These are phyloP conservation scores for Sophora flavescens DNA, from an alignment of 306 rosid genomes.

Conservation along the genomic window DNA sequence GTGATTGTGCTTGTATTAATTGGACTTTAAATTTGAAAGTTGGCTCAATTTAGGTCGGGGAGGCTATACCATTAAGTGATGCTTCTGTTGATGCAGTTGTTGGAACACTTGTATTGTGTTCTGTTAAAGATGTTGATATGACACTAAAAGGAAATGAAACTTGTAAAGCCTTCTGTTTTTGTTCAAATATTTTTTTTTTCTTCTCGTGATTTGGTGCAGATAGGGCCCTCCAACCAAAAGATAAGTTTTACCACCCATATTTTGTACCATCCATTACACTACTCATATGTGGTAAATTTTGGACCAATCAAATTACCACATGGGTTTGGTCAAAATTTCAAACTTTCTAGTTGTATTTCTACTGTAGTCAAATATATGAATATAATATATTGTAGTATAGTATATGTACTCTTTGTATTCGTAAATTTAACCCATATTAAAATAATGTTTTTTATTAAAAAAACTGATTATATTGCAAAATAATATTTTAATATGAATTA, in stretches of 20 bases:
- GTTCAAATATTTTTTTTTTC: constrained; percentile 16
- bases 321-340: too few species aligned
- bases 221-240: background rate
- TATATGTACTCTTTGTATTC: too few species aligned
- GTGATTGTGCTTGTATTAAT: background rate
- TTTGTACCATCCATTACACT: too few species aligned
- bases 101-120: constrained; percentile 93
- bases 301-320: too few species aligned
- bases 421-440: too few species aligned
- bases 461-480: too few species aligned
- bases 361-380: too few species aligned
- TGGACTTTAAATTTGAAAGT: constrained; percentile 40
- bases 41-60: constrained; percentile 71
- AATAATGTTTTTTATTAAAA: too few species aligned
- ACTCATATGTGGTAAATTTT: too few species aligned
- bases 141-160: constrained; percentile 68
- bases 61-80: constrained; percentile 81
- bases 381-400: too few species aligned
- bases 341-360: too few species aligned
- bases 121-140: constrained; percentile 79
- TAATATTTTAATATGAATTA: too few species aligned
- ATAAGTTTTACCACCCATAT: constrained; percentile 24
- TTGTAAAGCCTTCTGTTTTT: constrained; percentile 13
- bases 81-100: constrained; percentile 96
- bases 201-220: constrained; percentile 18